Conservation (phyloP, 169 alveolate species). For the Plasmodium malariae region DNA sequence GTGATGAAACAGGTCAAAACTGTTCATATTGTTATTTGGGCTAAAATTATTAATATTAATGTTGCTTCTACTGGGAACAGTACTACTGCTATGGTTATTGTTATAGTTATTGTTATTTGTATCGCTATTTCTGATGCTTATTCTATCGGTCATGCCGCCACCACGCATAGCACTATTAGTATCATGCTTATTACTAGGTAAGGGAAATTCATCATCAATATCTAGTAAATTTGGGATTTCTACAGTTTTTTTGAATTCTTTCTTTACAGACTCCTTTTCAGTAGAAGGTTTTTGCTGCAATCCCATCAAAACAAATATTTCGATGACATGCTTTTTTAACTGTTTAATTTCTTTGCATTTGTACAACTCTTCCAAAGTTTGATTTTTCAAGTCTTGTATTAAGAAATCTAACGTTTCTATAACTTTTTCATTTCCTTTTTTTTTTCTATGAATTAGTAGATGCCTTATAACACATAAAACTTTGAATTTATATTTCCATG, state of each 20-base stretch:
- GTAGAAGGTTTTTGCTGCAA: conserved; percentile 8
- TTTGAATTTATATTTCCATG: conserved; percentile 55
- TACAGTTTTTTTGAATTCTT: background rate
- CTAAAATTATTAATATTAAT: background rate
- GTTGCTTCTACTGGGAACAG: background rate
- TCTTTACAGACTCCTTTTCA: background rate
- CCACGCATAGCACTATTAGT: background rate
- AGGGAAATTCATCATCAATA: conserved; percentile 33
- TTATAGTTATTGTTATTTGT: background rate
- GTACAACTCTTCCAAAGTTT: conserved; percentile 52
- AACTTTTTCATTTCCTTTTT: conserved; percentile 23
- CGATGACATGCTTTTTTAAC: conserved; percentile 40
- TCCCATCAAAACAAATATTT: conserved; percentile 59
- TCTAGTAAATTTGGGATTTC: conserved; percentile 22
- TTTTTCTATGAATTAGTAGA: conserved; percentile 28
- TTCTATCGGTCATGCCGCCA: background rate
- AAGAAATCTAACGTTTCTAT: conserved; percentile 41
- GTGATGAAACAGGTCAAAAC: no score
- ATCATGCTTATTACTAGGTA: background rate
- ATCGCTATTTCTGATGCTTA: background rate
- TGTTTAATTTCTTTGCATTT: conserved; percentile 69
- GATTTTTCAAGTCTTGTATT: conserved; percentile 39
- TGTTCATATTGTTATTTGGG: no score
- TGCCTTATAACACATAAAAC: conserved; percentile 44
- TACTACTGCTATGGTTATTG: background rate